Percentiles rank a stretch among this genome's conserved stretches.
These are phyloP conservation scores for Gnomoniopsis smithogilvyi DNA, from an alignment of 2,329 filamentous ascomycete genomes.

Conservation along the genomic window DNA sequence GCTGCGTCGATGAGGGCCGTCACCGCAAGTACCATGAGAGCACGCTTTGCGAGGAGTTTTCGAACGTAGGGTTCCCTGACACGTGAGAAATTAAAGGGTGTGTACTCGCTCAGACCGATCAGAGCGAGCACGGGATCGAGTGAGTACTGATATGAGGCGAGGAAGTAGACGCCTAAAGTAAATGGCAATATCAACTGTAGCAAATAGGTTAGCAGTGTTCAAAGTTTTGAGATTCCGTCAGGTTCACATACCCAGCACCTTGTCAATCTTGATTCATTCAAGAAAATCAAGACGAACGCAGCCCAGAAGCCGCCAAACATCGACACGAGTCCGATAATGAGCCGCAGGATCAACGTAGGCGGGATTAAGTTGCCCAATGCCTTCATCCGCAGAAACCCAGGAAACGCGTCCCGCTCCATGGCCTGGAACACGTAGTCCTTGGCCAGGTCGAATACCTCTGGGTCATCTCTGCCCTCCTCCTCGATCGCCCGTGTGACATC, in stretches of 20 bases:
- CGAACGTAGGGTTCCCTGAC: slow-evolving; percentile 91
- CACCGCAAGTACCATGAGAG: slow-evolving; percentile 74
- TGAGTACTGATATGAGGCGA: slow-evolving; percentile 91
- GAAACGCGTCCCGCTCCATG: slow-evolving; percentile 99
- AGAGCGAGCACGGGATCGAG: slow-evolving; percentile 89
- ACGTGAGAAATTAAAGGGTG: slow-evolving; percentile 84
- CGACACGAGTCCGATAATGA: slow-evolving; percentile 79
- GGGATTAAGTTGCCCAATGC: slow-evolving; percentile 94
- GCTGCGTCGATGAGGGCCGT: slow-evolving; percentile 75
- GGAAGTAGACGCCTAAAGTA: slow-evolving; percentile 82
- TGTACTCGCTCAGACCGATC: slow-evolving; percentile 92
- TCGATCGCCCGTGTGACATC: slow-evolving; percentile 88
- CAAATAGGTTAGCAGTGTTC: slow-evolving; percentile 16
- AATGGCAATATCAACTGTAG: slow-evolving; percentile 75
- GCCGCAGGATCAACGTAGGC: slow-evolving; percentile 78
- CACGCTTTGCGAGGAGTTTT: slow-evolving; percentile 77
- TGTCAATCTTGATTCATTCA: slow-evolving; percentile 69
- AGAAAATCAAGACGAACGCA: slow-evolving; percentile 88
- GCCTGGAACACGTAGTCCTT: slow-evolving; percentile 99
- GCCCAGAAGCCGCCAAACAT: slow-evolving; percentile 95
- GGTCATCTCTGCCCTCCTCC: slow-evolving; percentile 87
- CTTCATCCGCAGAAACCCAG: slow-evolving; percentile 91
- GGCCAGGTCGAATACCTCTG: slow-evolving; percentile 93
- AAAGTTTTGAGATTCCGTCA: too few species aligned
- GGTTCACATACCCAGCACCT: slow-evolving; percentile 74